These are phyloP conservation scores for Backusella liffmaniae DNA, from an alignment of 192 early-diverging fungal genomes.

Conservation along the genomic window DNA sequence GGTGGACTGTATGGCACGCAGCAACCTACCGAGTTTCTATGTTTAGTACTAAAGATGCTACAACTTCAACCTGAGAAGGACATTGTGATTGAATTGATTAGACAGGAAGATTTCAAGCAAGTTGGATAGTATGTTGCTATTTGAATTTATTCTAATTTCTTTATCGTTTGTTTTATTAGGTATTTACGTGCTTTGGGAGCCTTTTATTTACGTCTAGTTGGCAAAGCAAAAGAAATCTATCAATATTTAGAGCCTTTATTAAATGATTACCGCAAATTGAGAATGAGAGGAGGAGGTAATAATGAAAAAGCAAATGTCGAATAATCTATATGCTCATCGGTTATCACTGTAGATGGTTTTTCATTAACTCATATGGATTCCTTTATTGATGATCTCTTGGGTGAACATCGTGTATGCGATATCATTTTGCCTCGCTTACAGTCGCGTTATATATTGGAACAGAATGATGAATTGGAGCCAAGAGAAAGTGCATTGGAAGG, in stretches of 20 bases:
- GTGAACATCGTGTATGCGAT: slow-evolving; percentile 80
- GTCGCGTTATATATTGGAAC: slow-evolving; percentile 80
- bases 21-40: slow-evolving; percentile 90
- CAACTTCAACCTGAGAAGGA: slow-evolving; percentile 90
- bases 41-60: slow-evolving; percentile 83
- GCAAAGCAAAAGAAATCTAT: slow-evolving; percentile 78
- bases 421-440: slow-evolving; percentile 85
- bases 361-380: slow-evolving; percentile 78
- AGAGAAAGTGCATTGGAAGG: slow-evolving; percentile 76
- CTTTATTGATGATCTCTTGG: slow-evolving; percentile 84
- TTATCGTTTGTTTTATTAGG: slow-evolving; percentile 20
- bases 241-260: slow-evolving; percentile 82
- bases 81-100: slow-evolving; percentile 82
- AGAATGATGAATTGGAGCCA: slow-evolving; percentile 79
- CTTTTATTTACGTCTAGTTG: slow-evolving; percentile 86
- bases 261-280: slow-evolving; percentile 83
- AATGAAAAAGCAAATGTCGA: background rate
- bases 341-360: slow-evolving; percentile 31
- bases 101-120: slow-evolving; percentile 81
- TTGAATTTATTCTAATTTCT: background rate
- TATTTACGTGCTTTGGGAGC: slow-evolving; percentile 88
- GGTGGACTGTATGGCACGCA: slow-evolving; percentile 87
- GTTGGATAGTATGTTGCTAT: background rate
- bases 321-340: background rate
- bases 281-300: slow-evolving; percentile 52